phyloP scores from a whole-genome alignment of 179 eudicot genomes.

The Heliamphora pulchella region DNA sequence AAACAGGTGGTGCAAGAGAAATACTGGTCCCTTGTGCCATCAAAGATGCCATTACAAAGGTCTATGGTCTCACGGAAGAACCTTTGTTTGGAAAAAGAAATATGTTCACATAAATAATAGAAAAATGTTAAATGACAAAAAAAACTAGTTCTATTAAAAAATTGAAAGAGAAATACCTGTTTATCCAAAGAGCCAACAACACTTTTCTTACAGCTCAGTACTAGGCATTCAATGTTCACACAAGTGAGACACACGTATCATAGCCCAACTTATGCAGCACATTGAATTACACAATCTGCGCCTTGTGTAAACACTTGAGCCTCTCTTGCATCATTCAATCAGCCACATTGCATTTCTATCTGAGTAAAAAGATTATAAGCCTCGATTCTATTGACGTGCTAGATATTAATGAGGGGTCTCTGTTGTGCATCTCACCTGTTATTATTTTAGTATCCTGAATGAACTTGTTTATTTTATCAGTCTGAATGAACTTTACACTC shows the following conservation, averaged over 20 bases:
- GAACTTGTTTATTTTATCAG: neutral
- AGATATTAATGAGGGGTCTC: neutral
- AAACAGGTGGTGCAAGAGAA: neutral
- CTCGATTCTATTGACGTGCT: neutral
- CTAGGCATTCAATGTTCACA: too few relatives aligned
- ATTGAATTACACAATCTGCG: too few relatives aligned
- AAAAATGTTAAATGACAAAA: neutral
- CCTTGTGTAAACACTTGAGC: too few relatives aligned
- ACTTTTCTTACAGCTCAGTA: too few relatives aligned
- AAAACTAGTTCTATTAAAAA: neutral
- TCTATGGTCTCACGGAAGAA: neutral
- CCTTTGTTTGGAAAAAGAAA: neutral
- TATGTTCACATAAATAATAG: neutral
- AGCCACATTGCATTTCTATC: too few relatives aligned
- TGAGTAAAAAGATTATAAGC: too few relatives aligned
- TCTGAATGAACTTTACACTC: conserved; percentile 11
- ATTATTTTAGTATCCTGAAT: neutral
- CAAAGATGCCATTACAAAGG: neutral
- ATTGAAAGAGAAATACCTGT: too few relatives aligned
- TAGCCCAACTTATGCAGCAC: too few relatives aligned
- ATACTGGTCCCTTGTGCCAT: neutral
- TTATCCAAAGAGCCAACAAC: too few relatives aligned
- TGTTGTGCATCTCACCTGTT: neutral
- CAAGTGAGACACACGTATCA: too few relatives aligned
- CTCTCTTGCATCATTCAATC: too few relatives aligned